Conservation (phyloP, 139 green algal genomes). For the Pycnococcus provasolii region DNA sequence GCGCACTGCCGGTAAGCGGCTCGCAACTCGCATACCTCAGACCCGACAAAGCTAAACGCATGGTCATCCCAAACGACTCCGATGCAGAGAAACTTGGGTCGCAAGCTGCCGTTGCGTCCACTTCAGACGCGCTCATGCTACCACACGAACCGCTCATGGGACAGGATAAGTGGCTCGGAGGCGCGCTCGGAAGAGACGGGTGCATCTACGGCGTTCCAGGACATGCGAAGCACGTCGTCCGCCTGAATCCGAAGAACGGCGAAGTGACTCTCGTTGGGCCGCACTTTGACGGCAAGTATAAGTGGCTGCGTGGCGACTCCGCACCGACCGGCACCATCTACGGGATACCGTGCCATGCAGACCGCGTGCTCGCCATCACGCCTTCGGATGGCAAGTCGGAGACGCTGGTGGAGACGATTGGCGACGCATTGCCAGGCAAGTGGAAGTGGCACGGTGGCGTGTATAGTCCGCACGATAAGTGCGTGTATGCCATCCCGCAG, state of each 20-base stretch:
- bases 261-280: constrained; percentile 2
- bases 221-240: constrained; percentile 6
- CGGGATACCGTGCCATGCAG: constrained; percentile 19
- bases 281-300: constrained; percentile 7
- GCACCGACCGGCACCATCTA: constrained; percentile 16
- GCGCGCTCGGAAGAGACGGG: constrained; percentile 1
- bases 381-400: not conserved
- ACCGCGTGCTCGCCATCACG: constrained; percentile 16
- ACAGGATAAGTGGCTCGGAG: constrained; percentile 16
- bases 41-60: too few relatives aligned
- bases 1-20: too few relatives aligned
- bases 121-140: not conserved
- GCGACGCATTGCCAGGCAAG: not conserved
- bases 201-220: constrained; percentile 20
- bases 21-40: too few relatives aligned
- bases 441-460: constrained; percentile 27
- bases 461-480: not conserved
- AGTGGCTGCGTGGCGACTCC: constrained; percentile 16
- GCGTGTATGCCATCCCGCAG: constrained; percentile 12
- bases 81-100: too few relatives aligned
- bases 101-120: too few relatives aligned
- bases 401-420: not conserved
- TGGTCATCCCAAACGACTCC: too few relatives aligned
- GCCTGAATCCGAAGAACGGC: constrained; percentile 5
- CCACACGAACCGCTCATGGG: not conserved